Evolutionary conservation across 2,329 filamentous ascomycete genomes (phyloP), one percentile per base, ranked within the genome.

Genomic region (Clarireedia hainanense): DNA sequence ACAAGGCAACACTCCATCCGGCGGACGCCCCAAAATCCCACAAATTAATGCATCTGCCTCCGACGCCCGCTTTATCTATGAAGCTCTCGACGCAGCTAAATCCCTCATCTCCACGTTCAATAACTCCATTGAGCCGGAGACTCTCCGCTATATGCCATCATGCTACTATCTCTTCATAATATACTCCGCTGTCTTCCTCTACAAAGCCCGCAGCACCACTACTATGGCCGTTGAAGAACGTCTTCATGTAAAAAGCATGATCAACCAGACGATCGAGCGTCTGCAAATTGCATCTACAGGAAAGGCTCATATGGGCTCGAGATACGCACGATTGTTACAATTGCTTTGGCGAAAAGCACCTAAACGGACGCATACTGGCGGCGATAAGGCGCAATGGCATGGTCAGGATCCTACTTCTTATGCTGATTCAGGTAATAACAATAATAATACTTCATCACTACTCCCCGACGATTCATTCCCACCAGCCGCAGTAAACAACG

Each of bases 11-110:
- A 61, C 65, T 50, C 64, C 72, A 72, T 6, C 81, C 78, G 63
- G 74, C 72, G 63, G 61, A 46, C 58, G 62, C 9, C 54, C 61
- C 14, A 20, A 6, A 9, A 58, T 66, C 30, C 63, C 63, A 14
- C 57, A 64, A 10, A 66, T 67, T 43, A 63, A 65, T 49, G 79
- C 82, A 55, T 73, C 84, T 2, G 80, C 81, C 55, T 80, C 81
- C 5, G 83, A 85, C 63, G 80, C 82, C 5, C 75, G 83, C 5
- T 85, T 85, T 67, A 84, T 86, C 56, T 85, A 84, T 65, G 81
- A 84, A 64, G 81, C 81, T 2, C 76, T 86, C 6, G 80, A 84
- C 60, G 81, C 83, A 2, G 83, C 82, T 0, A 84, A 84, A 64
- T 78, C 79, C 0, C 75, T 85, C 17, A 70, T 86, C 14, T 78